Base-by-base conservation (phyloP, 805 yeast species). In the Nakazawaea wickerhamii region DNA sequence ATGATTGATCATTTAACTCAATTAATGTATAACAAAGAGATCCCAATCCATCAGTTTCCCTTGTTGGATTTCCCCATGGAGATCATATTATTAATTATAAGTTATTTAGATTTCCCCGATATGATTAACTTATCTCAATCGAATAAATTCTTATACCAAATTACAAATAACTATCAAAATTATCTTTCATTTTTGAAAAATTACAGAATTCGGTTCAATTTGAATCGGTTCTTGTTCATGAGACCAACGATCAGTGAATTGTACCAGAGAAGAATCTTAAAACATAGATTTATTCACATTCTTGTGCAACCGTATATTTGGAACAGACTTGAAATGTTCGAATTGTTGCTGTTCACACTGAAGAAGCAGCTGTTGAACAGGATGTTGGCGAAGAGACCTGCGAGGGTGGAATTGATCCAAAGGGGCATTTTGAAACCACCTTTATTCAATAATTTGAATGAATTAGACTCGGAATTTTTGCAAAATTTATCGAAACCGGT, bases 81-180 rank as follows among this genome's bases (percentile, higher is more conserved):
- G 7, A 13, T 46, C 5, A 38, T 40, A 10, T 21, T 43, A 7
- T 21, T n/a, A 2, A 20, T 46, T 2, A 27, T 43, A 5, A 37
- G 47, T 34, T 30, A 33, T 18, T 30, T 47, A 6, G 48, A 47
- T 30, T 32, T 9, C 13, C 26, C 27, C 4, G 50, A 47, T 8
- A 27, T 47, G 4, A 1, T 7, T 5, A 41, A 25, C 20, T 9
- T 44, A 4, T 17, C 30, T 7, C 18, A 19, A 8, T n/a, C 28
- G 14, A 22, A 17, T 22, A 41, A 37, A 19, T 34, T 30, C 14
- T 37, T 22, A n/a, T 15, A 41, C 11, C 19, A 10, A 7, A 8
- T 39, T 11, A 14, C 38, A 2, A 11, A 5, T 3, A 10, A 9
- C 4, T 17, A 34, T 10, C 17, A 21, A 14, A 13, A 31, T 19